Evolutionary conservation across 805 yeast species (phyloP).

Genomic region (Kuraishia floccosa): DNA sequence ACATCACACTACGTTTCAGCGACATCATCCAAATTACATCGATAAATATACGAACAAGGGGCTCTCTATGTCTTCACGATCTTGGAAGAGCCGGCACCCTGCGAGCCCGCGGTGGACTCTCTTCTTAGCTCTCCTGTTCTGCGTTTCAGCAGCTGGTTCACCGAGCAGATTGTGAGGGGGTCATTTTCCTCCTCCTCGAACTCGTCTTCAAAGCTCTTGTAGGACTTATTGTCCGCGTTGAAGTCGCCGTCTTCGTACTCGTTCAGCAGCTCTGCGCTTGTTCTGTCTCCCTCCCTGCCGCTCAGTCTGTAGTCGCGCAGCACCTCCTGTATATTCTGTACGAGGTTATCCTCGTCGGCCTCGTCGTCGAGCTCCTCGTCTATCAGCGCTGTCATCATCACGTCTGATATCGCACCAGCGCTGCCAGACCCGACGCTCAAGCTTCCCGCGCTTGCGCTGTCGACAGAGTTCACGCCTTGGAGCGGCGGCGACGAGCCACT

Average conservation of each 20-base stretch:
- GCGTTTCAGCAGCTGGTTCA: background rate
- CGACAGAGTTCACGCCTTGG: too few species aligned
- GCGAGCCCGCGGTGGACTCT: too few species aligned
- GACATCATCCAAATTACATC: too few species aligned
- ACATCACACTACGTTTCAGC: too few species aligned
- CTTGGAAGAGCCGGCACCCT: too few species aligned
- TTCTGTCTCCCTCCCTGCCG: background rate
- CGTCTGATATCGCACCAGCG: background rate
- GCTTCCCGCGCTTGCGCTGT: too few species aligned
- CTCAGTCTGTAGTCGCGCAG: background rate
- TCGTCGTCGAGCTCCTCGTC: conserved; percentile 2
- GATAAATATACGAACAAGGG: too few species aligned
- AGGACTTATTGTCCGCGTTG: background rate
- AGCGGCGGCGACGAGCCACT: too few species aligned
- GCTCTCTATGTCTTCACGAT: too few species aligned
- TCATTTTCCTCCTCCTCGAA: background rate
- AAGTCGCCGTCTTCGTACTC: background rate
- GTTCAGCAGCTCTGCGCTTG: background rate
- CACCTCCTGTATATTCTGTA: background rate
- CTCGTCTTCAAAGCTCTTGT: background rate
- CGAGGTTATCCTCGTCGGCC: background rate
- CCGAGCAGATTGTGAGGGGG: background rate
- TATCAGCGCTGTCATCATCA: background rate
- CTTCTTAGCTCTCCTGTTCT: background rate
- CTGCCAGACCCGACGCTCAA: too few species aligned